Percentiles rank a stretch among this genome's conserved stretches.
These are phyloP conservation scores for Schwanniomyces occidentalis DNA, from an alignment of 805 yeast species.

Conservation along the genomic window DNA sequence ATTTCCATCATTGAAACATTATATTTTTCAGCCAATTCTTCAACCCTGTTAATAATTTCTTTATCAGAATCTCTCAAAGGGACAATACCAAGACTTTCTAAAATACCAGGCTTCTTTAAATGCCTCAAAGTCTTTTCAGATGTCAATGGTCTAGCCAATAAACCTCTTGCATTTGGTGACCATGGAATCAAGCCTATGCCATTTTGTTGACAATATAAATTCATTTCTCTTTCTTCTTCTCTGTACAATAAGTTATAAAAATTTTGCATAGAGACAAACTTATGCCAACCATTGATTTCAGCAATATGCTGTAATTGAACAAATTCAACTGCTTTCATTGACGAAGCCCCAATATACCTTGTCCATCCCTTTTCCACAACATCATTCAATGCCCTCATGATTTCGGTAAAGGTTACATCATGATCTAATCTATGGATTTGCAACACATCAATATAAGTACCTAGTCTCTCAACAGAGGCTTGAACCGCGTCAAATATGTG, in stretches of 20 bases:
- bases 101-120: background rate
- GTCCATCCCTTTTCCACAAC: slow-evolving; percentile 48
- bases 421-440: slow-evolving; percentile 60
- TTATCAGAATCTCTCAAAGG: slow-evolving; percentile 5
- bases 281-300: slow-evolving; percentile 55
- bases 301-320: slow-evolving; percentile 55
- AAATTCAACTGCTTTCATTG: slow-evolving; percentile 58
- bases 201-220: slow-evolving; percentile 45
- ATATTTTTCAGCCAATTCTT: slow-evolving; percentile 11
- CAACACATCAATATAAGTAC: slow-evolving; percentile 53
- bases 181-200: slow-evolving; percentile 59
- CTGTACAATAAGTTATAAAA: slow-evolving; percentile 55
- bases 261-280: slow-evolving; percentile 61
- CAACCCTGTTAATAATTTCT: slow-evolving; percentile 11
- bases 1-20: slow-evolving; percentile 11
- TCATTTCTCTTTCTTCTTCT: slow-evolving; percentile 65
- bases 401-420: slow-evolving; percentile 49
- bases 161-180: slow-evolving; percentile 59
- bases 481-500: slow-evolving; percentile 48
- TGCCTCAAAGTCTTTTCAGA: slow-evolving; percentile 3
- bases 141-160: slow-evolving; percentile 49
- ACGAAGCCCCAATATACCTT: slow-evolving; percentile 62
- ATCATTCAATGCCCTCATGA: slow-evolving; percentile 56
- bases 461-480: slow-evolving; percentile 45
- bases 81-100: no score